Conservation (phyloP, 108 stramenopile species). For the Poteriospumella lacustris region DNA sequence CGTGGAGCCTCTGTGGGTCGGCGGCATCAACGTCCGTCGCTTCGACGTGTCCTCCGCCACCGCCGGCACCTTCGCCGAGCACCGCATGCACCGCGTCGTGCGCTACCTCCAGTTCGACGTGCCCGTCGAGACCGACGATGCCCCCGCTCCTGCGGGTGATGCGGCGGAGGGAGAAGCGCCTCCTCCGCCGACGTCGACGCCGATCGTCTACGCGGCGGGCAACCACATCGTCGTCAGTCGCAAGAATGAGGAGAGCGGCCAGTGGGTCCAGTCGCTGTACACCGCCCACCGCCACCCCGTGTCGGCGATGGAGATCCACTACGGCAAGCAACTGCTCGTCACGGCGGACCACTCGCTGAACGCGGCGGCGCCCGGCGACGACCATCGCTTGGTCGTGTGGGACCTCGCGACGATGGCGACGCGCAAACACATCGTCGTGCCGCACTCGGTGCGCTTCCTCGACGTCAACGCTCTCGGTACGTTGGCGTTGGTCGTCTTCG, state of each 20-base stretch:
- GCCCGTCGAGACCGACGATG: not conserved
- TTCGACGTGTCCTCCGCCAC: not conserved
- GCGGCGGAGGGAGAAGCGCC: no score
- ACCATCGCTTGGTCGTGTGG: not conserved
- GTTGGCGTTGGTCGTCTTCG: not conserved
- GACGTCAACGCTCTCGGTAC: not conserved
- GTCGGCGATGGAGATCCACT: not conserved
- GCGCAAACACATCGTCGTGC: not conserved
- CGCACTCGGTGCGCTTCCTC: not conserved
- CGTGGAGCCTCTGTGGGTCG: not conserved
- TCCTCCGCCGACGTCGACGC: not conserved
- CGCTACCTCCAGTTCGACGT: not conserved
- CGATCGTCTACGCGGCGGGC: not conserved
- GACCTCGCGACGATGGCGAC: not conserved
- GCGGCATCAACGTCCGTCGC: not conserved
- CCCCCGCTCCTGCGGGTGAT: not conserved
- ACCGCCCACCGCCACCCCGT: not conserved
- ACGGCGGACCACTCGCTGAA: not conserved
- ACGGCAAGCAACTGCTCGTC: not conserved
- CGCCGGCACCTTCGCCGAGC: not conserved
- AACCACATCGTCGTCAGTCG: not conserved
- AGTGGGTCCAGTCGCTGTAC: not conserved
- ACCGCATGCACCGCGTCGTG: not conserved
- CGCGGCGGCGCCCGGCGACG: not conserved
- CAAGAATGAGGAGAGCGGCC: not conserved